Conservation (phyloP, 306 rosid species). For the Dryas octopetala region DNA sequence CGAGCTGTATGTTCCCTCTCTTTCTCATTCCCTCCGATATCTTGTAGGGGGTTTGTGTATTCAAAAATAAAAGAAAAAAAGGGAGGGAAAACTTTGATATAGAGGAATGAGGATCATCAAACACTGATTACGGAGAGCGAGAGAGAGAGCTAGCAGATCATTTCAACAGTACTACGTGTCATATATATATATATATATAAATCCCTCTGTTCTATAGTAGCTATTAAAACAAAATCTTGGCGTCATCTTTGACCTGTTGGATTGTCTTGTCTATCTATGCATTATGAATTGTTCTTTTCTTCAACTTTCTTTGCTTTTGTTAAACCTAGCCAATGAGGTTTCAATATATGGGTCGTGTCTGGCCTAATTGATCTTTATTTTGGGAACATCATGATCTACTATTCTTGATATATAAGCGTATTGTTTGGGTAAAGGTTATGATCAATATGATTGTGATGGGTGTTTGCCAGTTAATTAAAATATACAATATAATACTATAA, state of each 20-base stretch:
- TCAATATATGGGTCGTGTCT: constrained; percentile 37
- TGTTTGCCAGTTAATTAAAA: no score
- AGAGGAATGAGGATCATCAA: constrained; percentile 23
- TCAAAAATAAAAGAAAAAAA: constrained; percentile 41
- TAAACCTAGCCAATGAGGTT: constrained; percentile 48
- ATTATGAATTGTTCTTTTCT: background rate
- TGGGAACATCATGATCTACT: constrained; percentile 62
- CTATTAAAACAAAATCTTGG: constrained; percentile 26
- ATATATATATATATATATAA: constrained; percentile 2
- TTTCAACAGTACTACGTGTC: constrained; percentile 29
- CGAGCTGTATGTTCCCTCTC: background rate
- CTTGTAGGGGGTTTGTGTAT: constrained; percentile 27
- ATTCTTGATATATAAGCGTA: constrained; percentile 30
- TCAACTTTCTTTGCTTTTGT: constrained; percentile 15
- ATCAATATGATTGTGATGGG: background rate
- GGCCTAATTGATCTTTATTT: constrained; percentile 41
- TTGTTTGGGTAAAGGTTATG: background rate
- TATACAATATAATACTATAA: no score
- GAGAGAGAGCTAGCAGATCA: constrained; percentile 17
- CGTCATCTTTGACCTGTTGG: constrained; percentile 51
- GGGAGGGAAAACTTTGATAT: constrained; percentile 31
- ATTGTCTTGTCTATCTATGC: constrained; percentile 11
- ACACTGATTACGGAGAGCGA: constrained; percentile 1
- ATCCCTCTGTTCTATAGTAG: constrained; percentile 12
- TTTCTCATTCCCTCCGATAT: constrained; percentile 1